These are phyloP conservation scores for Plasmodium vivax DNA, from an alignment of 169 alveolate species.

Conservation along the genomic window DNA sequence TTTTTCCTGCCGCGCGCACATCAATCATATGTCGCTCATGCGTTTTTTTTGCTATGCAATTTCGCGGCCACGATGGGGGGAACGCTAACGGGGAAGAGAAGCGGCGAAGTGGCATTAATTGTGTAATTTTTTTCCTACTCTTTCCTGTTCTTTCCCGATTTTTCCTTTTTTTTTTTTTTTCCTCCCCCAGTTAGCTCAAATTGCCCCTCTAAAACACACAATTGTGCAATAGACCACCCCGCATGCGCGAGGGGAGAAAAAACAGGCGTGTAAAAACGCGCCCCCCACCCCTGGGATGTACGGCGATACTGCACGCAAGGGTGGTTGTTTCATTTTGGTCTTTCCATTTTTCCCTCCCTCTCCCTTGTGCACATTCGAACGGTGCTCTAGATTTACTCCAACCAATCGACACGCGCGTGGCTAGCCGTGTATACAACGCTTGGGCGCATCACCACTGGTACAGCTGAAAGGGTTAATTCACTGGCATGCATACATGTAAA, in stretches of 20 bases:
- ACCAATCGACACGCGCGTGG: neutral
- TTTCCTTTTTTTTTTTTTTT: too few species aligned
- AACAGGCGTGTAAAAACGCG: neutral
- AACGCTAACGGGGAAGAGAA: too few species aligned
- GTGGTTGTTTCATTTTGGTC: neutral
- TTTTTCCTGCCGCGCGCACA: neutral
- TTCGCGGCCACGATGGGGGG: neutral
- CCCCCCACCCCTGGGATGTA: neutral
- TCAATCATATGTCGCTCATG: neutral
- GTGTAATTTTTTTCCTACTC: neutral
- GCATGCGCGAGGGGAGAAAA: neutral
- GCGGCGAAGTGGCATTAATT: neutral
- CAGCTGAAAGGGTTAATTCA: neutral
- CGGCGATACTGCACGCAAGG: neutral
- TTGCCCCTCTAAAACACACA: neutral
- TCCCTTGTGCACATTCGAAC: neutral
- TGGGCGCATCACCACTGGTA: neutral
- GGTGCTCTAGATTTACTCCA: neutral
- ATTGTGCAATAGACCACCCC: neutral
- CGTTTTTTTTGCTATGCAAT: neutral
- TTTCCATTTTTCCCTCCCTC: neutral
- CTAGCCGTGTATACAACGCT: neutral
- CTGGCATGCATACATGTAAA: neutral
- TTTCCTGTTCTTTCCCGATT: neutral
- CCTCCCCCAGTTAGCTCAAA: neutral